phyloP scores from a whole-genome alignment of 2,329 filamentous ascomycete genomes.

The Onygenales sp. region DNA sequence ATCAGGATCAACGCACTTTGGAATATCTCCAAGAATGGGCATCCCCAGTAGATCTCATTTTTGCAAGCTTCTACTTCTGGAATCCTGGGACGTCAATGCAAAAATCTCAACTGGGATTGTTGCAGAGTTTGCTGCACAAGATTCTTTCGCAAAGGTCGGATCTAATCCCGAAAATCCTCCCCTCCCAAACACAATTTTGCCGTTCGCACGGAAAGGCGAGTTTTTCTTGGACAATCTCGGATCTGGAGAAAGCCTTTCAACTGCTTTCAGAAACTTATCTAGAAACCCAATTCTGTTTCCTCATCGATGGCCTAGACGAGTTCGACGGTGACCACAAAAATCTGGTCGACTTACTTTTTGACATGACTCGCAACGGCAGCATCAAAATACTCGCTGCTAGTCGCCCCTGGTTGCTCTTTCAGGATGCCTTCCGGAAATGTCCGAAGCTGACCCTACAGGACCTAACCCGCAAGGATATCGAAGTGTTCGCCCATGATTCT shows the following conservation, averaged over 20 bases:
- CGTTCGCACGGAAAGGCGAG: neutral
- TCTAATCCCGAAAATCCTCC: constrained; percentile 18
- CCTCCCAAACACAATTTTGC: neutral
- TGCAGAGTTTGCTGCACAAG: constrained; percentile 28
- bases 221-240: neutral
- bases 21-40: constrained; percentile 28
- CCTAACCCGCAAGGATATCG: constrained; percentile 17
- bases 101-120: constrained; percentile 32
- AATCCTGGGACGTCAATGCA: constrained; percentile 30
- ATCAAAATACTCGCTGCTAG: constrained; percentile 21
- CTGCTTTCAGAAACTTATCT: neutral
- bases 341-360: constrained; percentile 11
- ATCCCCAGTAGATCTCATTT: constrained; percentile 15
- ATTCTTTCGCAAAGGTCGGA: constrained; percentile 21
- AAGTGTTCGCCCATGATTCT: constrained; percentile 8
- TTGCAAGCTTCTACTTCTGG: constrained; percentile 35
- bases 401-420: constrained; percentile 21
- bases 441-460: constrained; percentile 15
- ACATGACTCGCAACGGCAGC: constrained; percentile 2
- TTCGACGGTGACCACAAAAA: constrained; percentile 14
- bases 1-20: constrained; percentile 17
- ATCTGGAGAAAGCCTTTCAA: constrained; percentile 7
- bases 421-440: constrained; percentile 15
- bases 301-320: constrained; percentile 25
- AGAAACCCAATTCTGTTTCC: constrained; percentile 15